Conservation (phyloP, 257 asterid genomes). For the Salvia miltiorrhiza region DNA sequence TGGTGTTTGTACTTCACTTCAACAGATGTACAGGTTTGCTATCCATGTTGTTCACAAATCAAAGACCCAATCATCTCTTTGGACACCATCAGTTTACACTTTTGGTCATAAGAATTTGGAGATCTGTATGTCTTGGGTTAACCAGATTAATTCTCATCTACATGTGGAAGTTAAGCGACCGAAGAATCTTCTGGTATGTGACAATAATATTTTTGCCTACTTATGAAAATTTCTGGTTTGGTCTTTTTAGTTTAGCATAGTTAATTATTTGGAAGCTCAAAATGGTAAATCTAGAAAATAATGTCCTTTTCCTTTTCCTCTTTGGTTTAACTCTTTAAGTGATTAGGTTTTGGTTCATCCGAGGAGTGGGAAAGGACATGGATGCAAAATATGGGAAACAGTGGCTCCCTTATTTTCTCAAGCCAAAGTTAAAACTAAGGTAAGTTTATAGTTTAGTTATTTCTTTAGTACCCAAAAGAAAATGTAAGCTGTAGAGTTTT, state of each 20-base stretch:
- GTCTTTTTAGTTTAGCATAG: conserved; percentile 5
- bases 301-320: not conserved
- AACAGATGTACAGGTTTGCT: conserved; percentile 81
- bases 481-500: not conserved
- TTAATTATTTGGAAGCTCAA: conserved; percentile 17
- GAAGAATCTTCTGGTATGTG: conserved; percentile 80
- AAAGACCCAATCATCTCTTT: conserved; percentile 51
- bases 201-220: not conserved
- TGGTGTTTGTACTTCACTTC: conserved; percentile 24
- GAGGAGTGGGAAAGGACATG: conserved; percentile 88
- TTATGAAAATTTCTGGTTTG: not conserved
- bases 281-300: conserved; percentile 18
- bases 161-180: conserved; percentile 57
- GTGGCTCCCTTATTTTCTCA: conserved; percentile 84
- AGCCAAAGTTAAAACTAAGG: conserved; percentile 88
- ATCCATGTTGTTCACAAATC: conserved; percentile 65
- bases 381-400: conserved; percentile 75
- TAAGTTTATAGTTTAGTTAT: conserved; percentile 20
- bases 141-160: conserved; percentile 45
- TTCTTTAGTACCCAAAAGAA: not conserved
- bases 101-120: conserved; percentile 70
- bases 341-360: conserved; percentile 92
- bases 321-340: conserved; percentile 30
- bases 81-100: conserved; percentile 57
- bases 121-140: conserved; percentile 71